Evolutionary conservation across 768 basidiomycete genomes (phyloP), one percentile per base, ranked within the genome.

Genomic region (Pleurotus citrinopileatus): DNA sequence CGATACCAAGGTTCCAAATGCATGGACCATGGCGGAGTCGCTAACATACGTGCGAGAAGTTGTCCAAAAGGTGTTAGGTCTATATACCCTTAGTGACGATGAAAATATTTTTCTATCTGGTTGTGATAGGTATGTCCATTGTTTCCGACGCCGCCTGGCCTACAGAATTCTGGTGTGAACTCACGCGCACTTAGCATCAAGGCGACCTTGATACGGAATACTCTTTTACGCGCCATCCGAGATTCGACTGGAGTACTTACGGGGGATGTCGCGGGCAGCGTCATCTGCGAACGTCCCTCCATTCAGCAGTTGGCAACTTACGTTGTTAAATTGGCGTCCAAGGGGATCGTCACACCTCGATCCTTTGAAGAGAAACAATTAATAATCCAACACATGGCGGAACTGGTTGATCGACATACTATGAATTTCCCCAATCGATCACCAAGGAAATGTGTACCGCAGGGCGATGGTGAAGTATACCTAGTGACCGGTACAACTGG

Each of bases 401-500:
- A 46, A 15, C 20, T 46, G 45, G 25, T 20, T 28, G 25, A 46
- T n/a, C 45, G 45, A 28, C 28, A 27, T 28, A 19, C 20, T n/a
- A 28, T 15, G 23, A 28, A 25, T 28, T 46, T 46, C 22, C 5
- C 45, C 6, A 15, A 28, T 19, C 22, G 13, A 28, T 12, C 15
- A 15, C 25, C 25, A 7, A 27, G 22, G 13, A 5, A 15, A 15
- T 15, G 13, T 4, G 15, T 27, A 4, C 8, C 15, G 26, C 15
- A 19, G 22, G 26, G 26, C 26, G 45, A 28, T 28, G 45, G 23
- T 28, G 36, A 51, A 19, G 67, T 69, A 0, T 67, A 76, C 1
- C 58, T 73, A 6, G 57, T 77, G 36, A 77, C 75, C 0, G 75
- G 74, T 6, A 64, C 68, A 3, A 77, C 76, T 1, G 75, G 75